Evolutionary conservation across 2,329 filamentous ascomycete species (phyloP).

Genomic region (Raffaelea arxii): DNA sequence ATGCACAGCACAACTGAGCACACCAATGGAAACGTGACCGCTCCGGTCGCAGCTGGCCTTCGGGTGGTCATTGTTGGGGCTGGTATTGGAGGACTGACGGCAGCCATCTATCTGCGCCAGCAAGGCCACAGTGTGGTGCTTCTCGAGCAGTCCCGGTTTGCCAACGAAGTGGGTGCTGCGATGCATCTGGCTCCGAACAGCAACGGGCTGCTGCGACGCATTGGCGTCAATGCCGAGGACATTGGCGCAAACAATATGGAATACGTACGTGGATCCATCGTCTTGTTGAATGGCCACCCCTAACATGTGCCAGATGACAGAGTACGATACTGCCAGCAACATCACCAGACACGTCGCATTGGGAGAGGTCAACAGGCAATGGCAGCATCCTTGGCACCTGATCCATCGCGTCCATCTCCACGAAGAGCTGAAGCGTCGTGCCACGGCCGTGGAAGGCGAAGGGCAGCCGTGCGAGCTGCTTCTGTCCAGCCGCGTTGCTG

Average conservation of each 20-base stretch:
- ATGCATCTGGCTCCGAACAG: constrained; percentile 49
- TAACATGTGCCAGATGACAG: neutral
- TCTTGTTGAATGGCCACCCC: too few species aligned
- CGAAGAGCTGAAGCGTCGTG: constrained; percentile 36
- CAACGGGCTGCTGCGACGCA: constrained; percentile 41
- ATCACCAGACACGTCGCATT: constrained; percentile 20
- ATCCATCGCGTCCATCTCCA: constrained; percentile 45
- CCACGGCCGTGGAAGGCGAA: constrained; percentile 24
- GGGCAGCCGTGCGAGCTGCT: constrained; percentile 25
- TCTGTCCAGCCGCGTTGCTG: constrained; percentile 30
- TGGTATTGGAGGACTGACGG: constrained; percentile 43
- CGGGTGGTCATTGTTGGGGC: constrained; percentile 9
- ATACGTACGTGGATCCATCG: neutral
- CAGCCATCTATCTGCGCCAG: constrained; percentile 42
- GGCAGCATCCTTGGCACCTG: constrained; percentile 42
- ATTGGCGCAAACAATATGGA: constrained; percentile 24
- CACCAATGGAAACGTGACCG: too few species aligned
- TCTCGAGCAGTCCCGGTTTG: constrained; percentile 44
- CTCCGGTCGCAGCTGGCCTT: neutral
- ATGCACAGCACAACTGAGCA: too few species aligned
- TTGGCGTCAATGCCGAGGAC: constrained; percentile 26
- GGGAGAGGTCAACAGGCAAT: constrained; percentile 26
- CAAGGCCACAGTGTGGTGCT: constrained; percentile 38
- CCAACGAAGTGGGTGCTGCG: constrained; percentile 43
- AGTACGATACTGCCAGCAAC: constrained; percentile 13